Percentiles rank a stretch among this genome's conserved stretches.
phyloP scores from a whole-genome alignment of 805 yeast species.

The Priceomyces medius region DNA sequence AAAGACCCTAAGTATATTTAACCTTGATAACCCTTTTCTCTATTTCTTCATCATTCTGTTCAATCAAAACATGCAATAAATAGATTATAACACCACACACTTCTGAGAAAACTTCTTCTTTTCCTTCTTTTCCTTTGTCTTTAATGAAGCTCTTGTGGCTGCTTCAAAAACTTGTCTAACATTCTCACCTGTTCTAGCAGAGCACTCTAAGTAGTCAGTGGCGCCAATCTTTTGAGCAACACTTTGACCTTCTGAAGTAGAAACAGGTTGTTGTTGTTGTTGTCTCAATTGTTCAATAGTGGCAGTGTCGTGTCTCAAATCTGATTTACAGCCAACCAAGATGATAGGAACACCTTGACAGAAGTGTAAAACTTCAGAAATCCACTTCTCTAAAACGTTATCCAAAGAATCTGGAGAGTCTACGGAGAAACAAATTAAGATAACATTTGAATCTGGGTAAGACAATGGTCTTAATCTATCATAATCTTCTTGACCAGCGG shows the following conservation, averaged over 20 bases:
- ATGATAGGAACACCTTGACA: conserved; percentile 93
- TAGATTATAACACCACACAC: conserved; percentile 63
- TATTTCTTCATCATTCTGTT: neutral
- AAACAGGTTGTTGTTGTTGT: conserved; percentile 76
- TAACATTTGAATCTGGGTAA: conserved; percentile 90
- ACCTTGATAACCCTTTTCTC: neutral
- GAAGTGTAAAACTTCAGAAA: conserved; percentile 88
- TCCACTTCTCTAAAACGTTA: conserved; percentile 95
- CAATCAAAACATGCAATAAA: conserved; percentile 5
- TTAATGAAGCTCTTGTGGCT: conserved; percentile 87
- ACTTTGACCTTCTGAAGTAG: conserved; percentile 77
- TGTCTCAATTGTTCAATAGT: conserved; percentile 73
- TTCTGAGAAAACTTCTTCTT: conserved; percentile 70
- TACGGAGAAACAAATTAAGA: conserved; percentile 85
- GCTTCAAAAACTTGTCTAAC: conserved; percentile 91
- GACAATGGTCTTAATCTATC: conserved; percentile 89
- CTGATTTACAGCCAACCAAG: conserved; percentile 88
- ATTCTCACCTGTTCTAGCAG: conserved; percentile 88
- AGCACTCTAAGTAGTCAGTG: conserved; percentile 82
- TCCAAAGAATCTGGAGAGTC: conserved; percentile 91
- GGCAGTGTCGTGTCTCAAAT: conserved; percentile 78
- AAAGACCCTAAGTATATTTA: neutral
- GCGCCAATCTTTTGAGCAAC: conserved; percentile 92
- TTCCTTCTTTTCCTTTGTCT: conserved; percentile 58
- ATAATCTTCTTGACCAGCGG: conserved; percentile 98